Conservation (phyloP, 768 basidiomycete species). For the Asterophora lycoperdoides region DNA sequence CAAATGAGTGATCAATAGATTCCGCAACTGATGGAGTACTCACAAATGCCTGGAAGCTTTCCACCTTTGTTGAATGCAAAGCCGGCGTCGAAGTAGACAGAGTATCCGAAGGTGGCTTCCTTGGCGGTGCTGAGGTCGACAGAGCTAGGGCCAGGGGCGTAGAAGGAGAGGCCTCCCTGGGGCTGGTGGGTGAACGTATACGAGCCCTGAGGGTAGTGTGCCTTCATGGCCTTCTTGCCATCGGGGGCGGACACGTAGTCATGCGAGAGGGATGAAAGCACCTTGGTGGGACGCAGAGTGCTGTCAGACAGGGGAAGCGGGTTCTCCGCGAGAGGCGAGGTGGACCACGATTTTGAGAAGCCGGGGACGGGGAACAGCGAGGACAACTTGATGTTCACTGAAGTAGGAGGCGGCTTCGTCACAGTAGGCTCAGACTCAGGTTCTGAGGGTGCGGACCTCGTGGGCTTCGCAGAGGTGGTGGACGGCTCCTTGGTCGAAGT, state of each 20-base stretch:
- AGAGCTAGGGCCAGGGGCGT: conserved; percentile 52
- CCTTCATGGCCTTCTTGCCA: conserved; percentile 48
- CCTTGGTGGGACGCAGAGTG: conserved; percentile 40
- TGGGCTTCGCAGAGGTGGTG: conserved; percentile 1
- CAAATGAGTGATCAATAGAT: conserved; percentile 7
- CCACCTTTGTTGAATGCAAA: conserved; percentile 68
- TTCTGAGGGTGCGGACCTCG: conserved; percentile 8
- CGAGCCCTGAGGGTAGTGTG: conserved; percentile 53
- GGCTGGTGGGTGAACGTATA: conserved; percentile 44
- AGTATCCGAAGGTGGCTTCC: conserved; percentile 61
- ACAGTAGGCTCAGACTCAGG: conserved; percentile 6
- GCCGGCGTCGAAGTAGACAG: conserved; percentile 57
- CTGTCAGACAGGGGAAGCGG: conserved; percentile 39
- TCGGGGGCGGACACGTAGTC: conserved; percentile 43
- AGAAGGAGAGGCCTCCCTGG: conserved; percentile 66
- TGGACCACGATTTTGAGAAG: conserved; percentile 42
- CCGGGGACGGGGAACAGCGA: conserved; percentile 41
- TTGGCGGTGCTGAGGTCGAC: conserved; percentile 57
- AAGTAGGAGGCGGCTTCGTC: conserved; percentile 4
- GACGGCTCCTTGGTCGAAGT: conserved; percentile 6
- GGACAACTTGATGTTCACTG: conserved; percentile 17
- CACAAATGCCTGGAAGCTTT: conserved; percentile 71
- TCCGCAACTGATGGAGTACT: conserved; percentile 21
- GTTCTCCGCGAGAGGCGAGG: conserved; percentile 30
- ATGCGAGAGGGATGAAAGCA: conserved; percentile 35